These are phyloP conservation scores for Leccinum broughii DNA, from an alignment of 768 basidiomycete genomes.

Conservation along the genomic window DNA sequence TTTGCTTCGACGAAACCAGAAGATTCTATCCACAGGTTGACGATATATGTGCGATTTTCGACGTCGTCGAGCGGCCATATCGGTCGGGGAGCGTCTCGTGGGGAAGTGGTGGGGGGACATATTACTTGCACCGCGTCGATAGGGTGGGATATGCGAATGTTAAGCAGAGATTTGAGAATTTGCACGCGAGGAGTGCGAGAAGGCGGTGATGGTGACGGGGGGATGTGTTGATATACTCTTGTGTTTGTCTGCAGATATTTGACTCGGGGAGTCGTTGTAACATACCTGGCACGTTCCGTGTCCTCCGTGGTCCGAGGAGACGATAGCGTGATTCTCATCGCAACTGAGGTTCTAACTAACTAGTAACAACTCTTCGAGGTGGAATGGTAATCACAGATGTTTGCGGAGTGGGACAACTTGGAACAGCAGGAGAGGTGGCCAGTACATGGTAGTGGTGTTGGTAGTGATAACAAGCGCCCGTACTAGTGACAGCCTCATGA, in stretches of 20 bases:
- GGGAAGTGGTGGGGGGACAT: constrained; percentile 69
- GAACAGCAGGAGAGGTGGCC: no score
- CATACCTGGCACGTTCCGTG: background rate
- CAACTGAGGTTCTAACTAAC: no score
- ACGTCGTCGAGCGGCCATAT: constrained; percentile 67
- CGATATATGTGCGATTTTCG: constrained; percentile 81
- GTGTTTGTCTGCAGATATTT: background rate
- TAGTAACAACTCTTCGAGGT: no score
- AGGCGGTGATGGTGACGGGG: constrained; percentile 18
- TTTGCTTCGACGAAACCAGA: background rate
- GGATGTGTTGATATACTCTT: background rate
- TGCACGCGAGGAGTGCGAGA: constrained; percentile 34
- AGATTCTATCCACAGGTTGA: constrained; percentile 49
- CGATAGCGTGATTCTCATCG: background rate
- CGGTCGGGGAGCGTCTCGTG: constrained; percentile 79
- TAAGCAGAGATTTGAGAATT: constrained; percentile 54
- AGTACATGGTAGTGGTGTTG: no score
- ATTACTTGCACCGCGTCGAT: constrained; percentile 78
- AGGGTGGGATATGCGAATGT: constrained; percentile 67
- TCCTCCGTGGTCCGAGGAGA: no score
- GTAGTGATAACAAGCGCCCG: no score
- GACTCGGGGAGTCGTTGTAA: background rate
- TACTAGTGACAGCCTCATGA: no score
- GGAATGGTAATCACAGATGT: no score
- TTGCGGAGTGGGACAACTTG: no score